A percentile compares a stretch with the other conserved stretches of the same genome.
These are phyloP conservation scores for Fusarium sp. DNA, from an alignment of 2,329 filamentous ascomycete genomes.

Conservation along the genomic window DNA sequence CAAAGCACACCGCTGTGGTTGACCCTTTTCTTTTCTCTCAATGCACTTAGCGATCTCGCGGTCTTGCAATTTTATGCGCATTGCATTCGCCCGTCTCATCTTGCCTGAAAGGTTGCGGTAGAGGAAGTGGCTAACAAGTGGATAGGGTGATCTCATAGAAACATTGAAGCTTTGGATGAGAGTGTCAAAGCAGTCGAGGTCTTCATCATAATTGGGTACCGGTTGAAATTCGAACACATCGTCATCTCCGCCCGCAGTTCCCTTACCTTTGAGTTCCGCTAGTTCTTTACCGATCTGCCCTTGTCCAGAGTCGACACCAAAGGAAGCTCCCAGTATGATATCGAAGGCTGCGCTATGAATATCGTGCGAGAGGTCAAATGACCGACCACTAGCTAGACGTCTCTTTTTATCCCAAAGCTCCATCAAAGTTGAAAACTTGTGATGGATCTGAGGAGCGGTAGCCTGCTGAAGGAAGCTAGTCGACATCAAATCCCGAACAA, in stretches of 20 bases:
- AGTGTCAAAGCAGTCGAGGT: conserved; percentile 14
- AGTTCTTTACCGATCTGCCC: conserved; percentile 15
- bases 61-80: conserved; percentile 12
- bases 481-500: conserved; percentile 38
- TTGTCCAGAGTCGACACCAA: conserved; percentile 40
- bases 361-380: conserved; percentile 50
- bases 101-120: conserved; percentile 19
- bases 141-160: conserved; percentile 15
- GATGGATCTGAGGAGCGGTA: conserved; percentile 49
- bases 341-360: conserved; percentile 50
- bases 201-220: conserved; percentile 12
- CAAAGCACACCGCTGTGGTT: conserved; percentile 34
- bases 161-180: conserved; percentile 26
- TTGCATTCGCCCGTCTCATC: conserved; percentile 22
- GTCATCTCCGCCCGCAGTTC: neutral
- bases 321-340: conserved; percentile 49
- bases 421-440: conserved; percentile 48
- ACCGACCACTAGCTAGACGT: conserved; percentile 40
- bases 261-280: conserved; percentile 13
- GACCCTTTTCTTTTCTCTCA: conserved; percentile 1
- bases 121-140: conserved; percentile 19
- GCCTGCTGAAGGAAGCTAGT: conserved; percentile 39
- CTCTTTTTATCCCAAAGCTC: conserved; percentile 51
- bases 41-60: conserved; percentile 35
- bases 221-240: conserved; percentile 29